phyloP scores from a whole-genome alignment of 1,284 basidiomycete species.

The Salmacisia buchloeana region DNA sequence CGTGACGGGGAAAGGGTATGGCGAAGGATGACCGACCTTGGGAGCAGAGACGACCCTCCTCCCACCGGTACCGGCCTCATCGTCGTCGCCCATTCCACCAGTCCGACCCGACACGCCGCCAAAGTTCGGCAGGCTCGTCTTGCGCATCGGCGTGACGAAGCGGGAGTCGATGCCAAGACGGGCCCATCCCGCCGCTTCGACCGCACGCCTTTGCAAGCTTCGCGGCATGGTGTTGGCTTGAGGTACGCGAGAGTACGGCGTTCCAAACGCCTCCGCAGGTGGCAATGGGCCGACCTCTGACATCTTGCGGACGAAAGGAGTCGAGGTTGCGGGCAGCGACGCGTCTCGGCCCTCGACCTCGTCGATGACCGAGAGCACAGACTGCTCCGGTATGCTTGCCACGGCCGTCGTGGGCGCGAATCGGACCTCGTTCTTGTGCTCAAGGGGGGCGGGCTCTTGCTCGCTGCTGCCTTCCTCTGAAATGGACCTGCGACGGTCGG shows the following conservation, averaged over 20 bases:
- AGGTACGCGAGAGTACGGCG: constrained; percentile 10
- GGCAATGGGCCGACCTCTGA: neutral
- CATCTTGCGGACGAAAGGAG: constrained; percentile 3
- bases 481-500: no score
- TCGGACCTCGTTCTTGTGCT: neutral
- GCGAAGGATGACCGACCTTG: constrained; percentile 27
- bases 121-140: constrained; percentile 29
- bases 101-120: constrained; percentile 10
- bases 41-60: neutral
- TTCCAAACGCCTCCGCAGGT: neutral
- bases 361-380: neutral
- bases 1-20: constrained; percentile 43
- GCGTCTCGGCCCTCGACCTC: neutral
- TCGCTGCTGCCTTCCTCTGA: neutral
- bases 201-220: constrained; percentile 18
- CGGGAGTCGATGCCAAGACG: constrained; percentile 8
- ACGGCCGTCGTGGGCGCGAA: neutral
- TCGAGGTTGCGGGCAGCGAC: constrained; percentile 8
- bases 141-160: constrained; percentile 40
- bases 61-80: neutral
- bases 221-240: neutral
- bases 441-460: no score
- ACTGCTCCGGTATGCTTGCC: neutral
- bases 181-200: constrained; percentile 15
- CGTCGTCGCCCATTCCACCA: neutral